Base-by-base conservation (phyloP, 306 rosid genomes). In the Cicer judaicum region DNA sequence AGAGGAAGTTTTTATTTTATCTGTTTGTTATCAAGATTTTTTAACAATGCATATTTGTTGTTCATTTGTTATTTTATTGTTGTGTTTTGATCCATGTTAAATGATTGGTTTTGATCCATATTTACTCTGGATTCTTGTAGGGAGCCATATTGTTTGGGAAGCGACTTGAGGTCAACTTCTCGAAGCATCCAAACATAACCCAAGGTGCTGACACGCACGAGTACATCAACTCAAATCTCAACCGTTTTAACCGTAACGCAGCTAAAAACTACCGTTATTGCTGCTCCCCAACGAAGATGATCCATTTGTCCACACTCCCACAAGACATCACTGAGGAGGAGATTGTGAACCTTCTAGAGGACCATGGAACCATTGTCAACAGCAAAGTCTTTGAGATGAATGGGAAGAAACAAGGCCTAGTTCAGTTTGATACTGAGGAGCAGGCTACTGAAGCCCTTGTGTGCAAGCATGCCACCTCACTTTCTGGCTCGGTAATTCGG, bases 241-340 rank as follows among this genome's bases (percentile, higher is more conserved):
- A 95, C 76, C 98, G 99, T 21, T 95, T 95, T 81, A 92, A 95
- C 74, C 99, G 99, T 1, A 95, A 95, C 59, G 99, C 99, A 67
- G 98, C 97, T 38, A 95, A 95, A 81, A 95, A 95, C 89, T 95
- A 95, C 73, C 93, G 97, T 11, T 95, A 92, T 48, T 95, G 99
- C 90, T 95, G 99, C 87, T 92, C 99, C 0, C 99, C 99, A 0
- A 95, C 99, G 34, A 95, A 90, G 85, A 95, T 89, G 84, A 89
- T 95, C 76, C 99, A 95, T 77, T 72, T 95, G 70, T 95, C 99
- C n/a, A 92, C 96, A 50, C 97, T 95, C 50, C 90, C 96, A 9
- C 97, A 87, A 82, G 99, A 92, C 62, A 87, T 89, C 60, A 87
- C 93, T 0, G 98, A 95, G 36, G 98, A 95, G 79, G 99, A 95